Evolutionary conservation across 352 stramenopile genomes (phyloP), one percentile per base, ranked within the genome.

Genomic region (Pythium dissimile): DNA sequence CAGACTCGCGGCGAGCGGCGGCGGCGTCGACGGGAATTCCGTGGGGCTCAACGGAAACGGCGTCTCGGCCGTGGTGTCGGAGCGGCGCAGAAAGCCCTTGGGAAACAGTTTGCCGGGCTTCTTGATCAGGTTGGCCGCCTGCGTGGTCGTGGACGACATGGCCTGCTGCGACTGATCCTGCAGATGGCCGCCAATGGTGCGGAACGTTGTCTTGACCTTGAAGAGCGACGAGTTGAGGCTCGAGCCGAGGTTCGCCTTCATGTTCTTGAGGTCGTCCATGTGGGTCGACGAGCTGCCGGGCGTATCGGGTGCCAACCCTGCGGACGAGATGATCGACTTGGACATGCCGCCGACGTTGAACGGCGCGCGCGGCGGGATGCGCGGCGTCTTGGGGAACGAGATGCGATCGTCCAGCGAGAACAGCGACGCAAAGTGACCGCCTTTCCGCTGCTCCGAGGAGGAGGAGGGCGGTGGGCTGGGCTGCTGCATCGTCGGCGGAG

Each of bases 161-260:
- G 31, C 44, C 12, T 56, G 24, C 18, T 54, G 43, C 21, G 59
- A 53, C 9, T 57, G 54, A 16, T 64, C 62, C 45, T 82, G 77
- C 32, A 78, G 69, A 43, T 87, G 72, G 16, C 65, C 73, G 13
- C 74, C 72, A 38, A 88, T 57, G n/a, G 77, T 86, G 0, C 72
- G 72, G 23, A 92, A 89, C 12, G 74, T 75, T 30, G 72, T 82
- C 49, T 88, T 89, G 31, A 92, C 79, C 58, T 90, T 90, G 39
- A 77, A 73, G 15, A 89, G 59, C 5, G 80, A 89, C 8, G 67
- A 78, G 45, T 85, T 90, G 18, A 92, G 69, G 39, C 77, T 89
- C 16, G 80, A 89, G 11, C 79, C 76, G 27, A 92, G 67, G 37
- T 92, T 89, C 3, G 72, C 69, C 55, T 86, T 89, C 44, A 86